Evolutionary conservation across 2,329 filamentous ascomycete genomes (phyloP).

Genomic region (Ophiocordyceps unilateralis): DNA sequence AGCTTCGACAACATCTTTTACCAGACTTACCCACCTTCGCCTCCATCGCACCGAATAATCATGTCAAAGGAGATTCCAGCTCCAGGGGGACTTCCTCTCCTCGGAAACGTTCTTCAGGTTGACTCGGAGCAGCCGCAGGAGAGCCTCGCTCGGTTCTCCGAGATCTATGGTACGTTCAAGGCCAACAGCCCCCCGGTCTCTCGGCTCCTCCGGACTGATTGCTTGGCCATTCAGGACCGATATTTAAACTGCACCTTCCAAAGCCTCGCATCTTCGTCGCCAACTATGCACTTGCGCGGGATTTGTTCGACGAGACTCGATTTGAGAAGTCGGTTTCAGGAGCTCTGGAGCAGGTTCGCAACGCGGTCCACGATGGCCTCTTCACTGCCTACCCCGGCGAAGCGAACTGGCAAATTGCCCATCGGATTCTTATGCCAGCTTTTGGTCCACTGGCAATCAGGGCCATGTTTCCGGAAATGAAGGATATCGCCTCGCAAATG

Average conservation of each 20-base stretch:
- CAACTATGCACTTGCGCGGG: neutral
- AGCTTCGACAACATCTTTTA: too few species aligned
- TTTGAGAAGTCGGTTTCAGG: constrained; percentile 40
- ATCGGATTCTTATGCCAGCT: constrained; percentile 47
- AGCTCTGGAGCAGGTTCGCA: constrained; percentile 32
- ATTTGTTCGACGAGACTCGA: constrained; percentile 43
- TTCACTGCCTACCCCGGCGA: constrained; percentile 40
- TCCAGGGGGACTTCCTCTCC: neutral
- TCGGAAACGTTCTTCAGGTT: neutral
- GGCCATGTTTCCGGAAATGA: constrained; percentile 52
- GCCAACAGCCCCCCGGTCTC: neutral
- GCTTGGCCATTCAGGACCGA: neutral
- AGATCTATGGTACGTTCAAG: neutral
- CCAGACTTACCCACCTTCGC: too few species aligned
- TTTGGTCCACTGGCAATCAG: constrained; percentile 54
- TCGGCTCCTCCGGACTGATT: neutral
- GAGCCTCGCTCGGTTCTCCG: neutral
- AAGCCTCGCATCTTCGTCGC: neutral
- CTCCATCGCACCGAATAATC: too few species aligned
- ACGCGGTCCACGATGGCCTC: constrained; percentile 45
- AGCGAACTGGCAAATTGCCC: constrained; percentile 49
- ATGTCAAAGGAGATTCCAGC: neutral
- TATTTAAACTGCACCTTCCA: neutral
- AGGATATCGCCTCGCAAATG: constrained; percentile 49
- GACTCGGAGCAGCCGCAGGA: neutral